Evolutionary conservation across 768 basidiomycete species (phyloP), one percentile per base, ranked within the genome.

Genomic region (Arthromyces matolae): DNA sequence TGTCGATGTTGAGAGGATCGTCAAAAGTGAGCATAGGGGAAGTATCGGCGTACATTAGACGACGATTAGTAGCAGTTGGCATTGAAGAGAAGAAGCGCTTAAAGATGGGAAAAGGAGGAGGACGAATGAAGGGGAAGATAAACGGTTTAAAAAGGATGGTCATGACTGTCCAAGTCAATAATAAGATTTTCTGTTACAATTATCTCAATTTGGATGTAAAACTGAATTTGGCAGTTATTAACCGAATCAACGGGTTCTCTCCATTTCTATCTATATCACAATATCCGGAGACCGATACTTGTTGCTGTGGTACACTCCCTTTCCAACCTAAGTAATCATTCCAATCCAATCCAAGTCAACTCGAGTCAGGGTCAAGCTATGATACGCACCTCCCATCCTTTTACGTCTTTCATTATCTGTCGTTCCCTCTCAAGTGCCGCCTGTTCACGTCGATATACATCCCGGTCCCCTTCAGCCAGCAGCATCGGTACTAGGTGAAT

Each of bases 361-460:
- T 51, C 49, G 51, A 52, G 25, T 46, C 13, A 24, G 52, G 18
- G 39, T 56, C 51, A 62, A 57, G 42, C 57, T 53, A 28, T 18
- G 49, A 23, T 45, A 76, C 92, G 65, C 68, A 96, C 93, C 89
- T 90, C 83, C 94, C 94, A 97, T 31, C 82, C 90, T 47, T 78
- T 76, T 42, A 97, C 93, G 58, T 92, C 88, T 69, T 88, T 90
- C 95, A 97, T 97, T 60, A 97, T 91, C 69, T 83, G 88, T 69
- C 73, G 76, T 69, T 98, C 96, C 37, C 91, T 70, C 22, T 72
- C 84, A 45, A 86, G 42, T 40, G 82, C 83, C n/a, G 89, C 92
- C 61, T 84, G 79, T 60, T 84, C 71, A 31, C 90, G 80, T 51
- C 91, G 78, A 72, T 89, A 93, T 47, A 78, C 75, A 65, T 94